Evolutionary conservation across 2,329 filamentous ascomycete genomes (phyloP).

Genomic region (Zymoseptoria passerinii): DNA sequence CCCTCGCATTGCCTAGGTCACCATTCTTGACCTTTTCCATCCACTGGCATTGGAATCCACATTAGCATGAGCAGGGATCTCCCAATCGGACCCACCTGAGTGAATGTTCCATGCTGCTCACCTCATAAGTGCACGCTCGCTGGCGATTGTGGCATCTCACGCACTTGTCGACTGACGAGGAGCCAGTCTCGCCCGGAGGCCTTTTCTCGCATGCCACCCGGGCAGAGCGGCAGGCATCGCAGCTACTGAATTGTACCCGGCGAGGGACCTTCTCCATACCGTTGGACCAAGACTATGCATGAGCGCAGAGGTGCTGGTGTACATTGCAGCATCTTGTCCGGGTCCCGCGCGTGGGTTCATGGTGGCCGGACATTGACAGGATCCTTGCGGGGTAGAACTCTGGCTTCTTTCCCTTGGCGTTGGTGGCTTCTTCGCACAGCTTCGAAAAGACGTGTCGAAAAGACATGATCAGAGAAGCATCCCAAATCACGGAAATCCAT

Average conservation of each 20-base stretch:
- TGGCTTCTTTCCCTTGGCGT: background rate
- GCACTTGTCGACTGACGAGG: background rate
- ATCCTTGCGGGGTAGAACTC: background rate
- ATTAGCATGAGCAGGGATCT: background rate
- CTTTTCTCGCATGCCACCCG: background rate
- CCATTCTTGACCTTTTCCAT: background rate
- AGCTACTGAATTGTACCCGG: background rate
- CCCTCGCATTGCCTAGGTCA: background rate
- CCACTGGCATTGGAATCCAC: background rate
- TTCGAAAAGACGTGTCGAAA: no score
- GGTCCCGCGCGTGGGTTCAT: background rate
- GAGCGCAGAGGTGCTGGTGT: background rate
- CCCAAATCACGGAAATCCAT: no score
- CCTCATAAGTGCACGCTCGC: background rate
- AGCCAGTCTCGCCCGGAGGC: background rate
- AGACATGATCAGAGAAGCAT: no score
- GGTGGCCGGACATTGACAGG: background rate
- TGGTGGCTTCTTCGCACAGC: background rate
- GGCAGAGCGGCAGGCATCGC: background rate
- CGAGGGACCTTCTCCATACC: background rate
- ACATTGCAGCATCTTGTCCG: background rate
- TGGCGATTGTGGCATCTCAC: background rate
- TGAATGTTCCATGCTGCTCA: background rate
- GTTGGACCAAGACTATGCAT: background rate
- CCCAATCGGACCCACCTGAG: background rate